A percentile compares a stretch with the other conserved stretches of the same genome.
phyloP scores from a whole-genome alignment of 148 eudicot species.

The Bassia scoparia region DNA sequence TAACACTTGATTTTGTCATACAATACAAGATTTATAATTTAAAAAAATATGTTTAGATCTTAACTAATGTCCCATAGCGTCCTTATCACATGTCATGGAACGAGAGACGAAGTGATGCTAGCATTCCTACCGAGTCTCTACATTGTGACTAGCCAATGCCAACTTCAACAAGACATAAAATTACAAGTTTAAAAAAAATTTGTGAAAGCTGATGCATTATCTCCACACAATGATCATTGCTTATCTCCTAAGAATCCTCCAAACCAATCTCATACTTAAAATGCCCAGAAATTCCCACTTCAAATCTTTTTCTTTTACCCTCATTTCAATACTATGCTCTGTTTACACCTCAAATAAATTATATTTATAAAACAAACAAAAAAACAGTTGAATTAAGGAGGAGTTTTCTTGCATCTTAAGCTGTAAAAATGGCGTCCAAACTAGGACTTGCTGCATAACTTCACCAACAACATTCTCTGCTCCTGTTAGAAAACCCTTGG shows the following conservation, averaged over 20 bases:
- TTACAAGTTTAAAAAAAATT: background rate
- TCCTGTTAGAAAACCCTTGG: conserved; percentile 38
- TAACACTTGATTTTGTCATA: too few relatives aligned
- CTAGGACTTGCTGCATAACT: conserved; percentile 46
- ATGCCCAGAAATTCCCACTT: conserved; percentile 16
- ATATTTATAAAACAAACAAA: background rate
- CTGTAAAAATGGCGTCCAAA: conserved; percentile 61
- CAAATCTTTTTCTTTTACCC: conserved; percentile 16
- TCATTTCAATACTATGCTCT: conserved; percentile 13
- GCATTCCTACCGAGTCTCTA: too few relatives aligned
- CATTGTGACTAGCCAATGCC: too few relatives aligned
- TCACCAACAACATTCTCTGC: conserved; percentile 41
- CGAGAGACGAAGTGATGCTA: too few relatives aligned
- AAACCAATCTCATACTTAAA: conserved; percentile 20
- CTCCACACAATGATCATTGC: too few relatives aligned
- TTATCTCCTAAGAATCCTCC: conserved; percentile 17
- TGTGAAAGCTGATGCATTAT: conserved; percentile 43
- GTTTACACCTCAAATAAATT: background rate
- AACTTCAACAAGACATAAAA: background rate
- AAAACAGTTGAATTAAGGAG: background rate
- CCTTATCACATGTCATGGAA: too few relatives aligned
- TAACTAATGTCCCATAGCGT: too few relatives aligned
- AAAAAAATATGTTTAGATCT: too few relatives aligned
- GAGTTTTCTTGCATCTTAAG: background rate
- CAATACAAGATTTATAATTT: too few relatives aligned